These are phyloP conservation scores for Colletotrichum sp. DNA, from an alignment of 2,329 filamentous ascomycete genomes.

Conservation along the genomic window DNA sequence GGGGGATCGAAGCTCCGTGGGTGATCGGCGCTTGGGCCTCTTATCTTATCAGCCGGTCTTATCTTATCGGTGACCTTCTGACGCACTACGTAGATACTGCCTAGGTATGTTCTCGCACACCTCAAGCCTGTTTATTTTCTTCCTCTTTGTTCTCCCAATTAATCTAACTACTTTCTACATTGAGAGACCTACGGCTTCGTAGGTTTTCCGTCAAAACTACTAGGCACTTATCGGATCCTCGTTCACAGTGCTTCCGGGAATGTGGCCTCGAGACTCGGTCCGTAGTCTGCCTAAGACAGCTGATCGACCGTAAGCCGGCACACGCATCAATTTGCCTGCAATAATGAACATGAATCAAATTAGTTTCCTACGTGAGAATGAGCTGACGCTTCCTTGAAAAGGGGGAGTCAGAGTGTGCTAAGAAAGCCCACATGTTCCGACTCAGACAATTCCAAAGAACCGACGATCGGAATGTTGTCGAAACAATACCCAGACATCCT, in stretches of 20 bases:
- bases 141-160: background rate
- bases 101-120: background rate
- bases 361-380: background rate
- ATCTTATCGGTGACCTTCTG: background rate
- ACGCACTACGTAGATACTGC: background rate
- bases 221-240: background rate
- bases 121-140: too few relatives aligned
- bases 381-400: background rate
- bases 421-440: background rate
- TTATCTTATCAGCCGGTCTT: background rate
- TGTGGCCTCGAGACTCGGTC: background rate
- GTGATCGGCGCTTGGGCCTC: background rate
- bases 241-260: background rate
- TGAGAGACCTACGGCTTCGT: background rate
- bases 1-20: background rate
- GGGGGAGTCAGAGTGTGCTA: background rate
- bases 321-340: background rate
- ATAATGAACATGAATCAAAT: background rate
- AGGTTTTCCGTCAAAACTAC: background rate
- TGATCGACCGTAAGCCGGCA: background rate
- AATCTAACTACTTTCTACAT: fast-evolving
- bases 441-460: background rate
- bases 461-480: background rate
- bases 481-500: background rate
- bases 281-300: background rate